phyloP scores from a whole-genome alignment of 1,284 basidiomycete species.

The Chalciporus sp. region DNA sequence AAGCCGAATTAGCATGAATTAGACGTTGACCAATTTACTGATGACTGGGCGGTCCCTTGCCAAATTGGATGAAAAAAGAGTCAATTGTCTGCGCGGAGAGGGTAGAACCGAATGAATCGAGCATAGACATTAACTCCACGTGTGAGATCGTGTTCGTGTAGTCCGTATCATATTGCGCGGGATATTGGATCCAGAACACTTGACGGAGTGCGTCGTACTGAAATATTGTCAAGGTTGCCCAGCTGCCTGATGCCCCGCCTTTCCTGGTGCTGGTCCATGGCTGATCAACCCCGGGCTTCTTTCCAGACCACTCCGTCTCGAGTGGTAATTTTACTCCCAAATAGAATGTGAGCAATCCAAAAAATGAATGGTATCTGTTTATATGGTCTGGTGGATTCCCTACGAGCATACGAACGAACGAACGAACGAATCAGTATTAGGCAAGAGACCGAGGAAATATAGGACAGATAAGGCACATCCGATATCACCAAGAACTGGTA shows the following conservation, averaged over 20 bases:
- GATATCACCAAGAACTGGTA: slow-evolving; percentile 81
- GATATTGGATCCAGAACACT: slow-evolving; percentile 90
- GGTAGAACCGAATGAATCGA: slow-evolving; percentile 95
- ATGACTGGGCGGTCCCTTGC: slow-evolving; percentile 68
- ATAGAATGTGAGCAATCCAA: slow-evolving; percentile 75
- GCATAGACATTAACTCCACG: slow-evolving; percentile 93
- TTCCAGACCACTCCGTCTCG: slow-evolving; percentile 66
- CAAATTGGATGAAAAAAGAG: slow-evolving; percentile 75
- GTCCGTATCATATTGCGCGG: slow-evolving; percentile 90
- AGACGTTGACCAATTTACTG: too few relatives aligned
- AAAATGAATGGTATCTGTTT: slow-evolving; percentile 80
- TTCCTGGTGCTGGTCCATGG: slow-evolving; percentile 71
- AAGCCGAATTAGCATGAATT: too few relatives aligned
- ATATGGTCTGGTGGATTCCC: slow-evolving; percentile 81
- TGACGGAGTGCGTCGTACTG: slow-evolving; percentile 89
- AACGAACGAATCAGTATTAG: background rate
- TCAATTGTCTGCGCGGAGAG: slow-evolving; percentile 80
- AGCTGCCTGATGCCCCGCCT: slow-evolving; percentile 67
- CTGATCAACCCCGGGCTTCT: slow-evolving; percentile 65
- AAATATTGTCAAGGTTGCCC: slow-evolving; percentile 45
- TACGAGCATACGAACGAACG: slow-evolving; percentile 32
- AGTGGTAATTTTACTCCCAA: slow-evolving; percentile 83
- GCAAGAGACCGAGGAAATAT: background rate
- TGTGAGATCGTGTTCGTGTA: slow-evolving; percentile 80
- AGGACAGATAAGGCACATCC: slow-evolving; percentile 47